Percentiles rank a stretch among this genome's conserved stretches.
These are phyloP conservation scores for Emericellopsis terricola DNA, from an alignment of 495 filamentous ascomycete genomes.

Conservation along the genomic window DNA sequence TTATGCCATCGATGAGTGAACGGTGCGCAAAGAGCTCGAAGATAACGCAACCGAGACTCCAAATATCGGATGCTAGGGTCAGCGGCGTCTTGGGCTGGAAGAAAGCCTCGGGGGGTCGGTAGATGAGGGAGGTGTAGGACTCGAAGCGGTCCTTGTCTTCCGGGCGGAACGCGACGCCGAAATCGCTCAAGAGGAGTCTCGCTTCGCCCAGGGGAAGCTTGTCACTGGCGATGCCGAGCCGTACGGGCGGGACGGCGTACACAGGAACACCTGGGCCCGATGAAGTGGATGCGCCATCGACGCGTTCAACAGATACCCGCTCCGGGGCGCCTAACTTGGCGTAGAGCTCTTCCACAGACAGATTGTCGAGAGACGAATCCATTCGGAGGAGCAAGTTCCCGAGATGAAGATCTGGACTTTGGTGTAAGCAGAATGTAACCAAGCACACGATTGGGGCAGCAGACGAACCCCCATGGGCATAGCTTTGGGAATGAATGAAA, in stretches of 20 bases:
- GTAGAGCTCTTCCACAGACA: slow-evolving; percentile 15
- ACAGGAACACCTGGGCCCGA: slow-evolving; percentile 8
- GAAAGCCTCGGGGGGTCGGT: neutral
- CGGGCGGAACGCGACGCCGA: slow-evolving; percentile 18
- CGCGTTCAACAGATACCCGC: slow-evolving; percentile 6
- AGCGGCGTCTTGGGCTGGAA: neutral
- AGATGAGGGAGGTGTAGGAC: slow-evolving; percentile 10
- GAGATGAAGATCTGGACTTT: slow-evolving; percentile 17
- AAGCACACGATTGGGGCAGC: too few species aligned
- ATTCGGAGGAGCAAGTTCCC: slow-evolving; percentile 19
- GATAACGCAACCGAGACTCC: neutral
- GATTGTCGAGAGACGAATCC: slow-evolving; percentile 12
- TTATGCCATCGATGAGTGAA: neutral
- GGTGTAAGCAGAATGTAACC: too few species aligned
- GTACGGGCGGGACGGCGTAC: slow-evolving; percentile 5
- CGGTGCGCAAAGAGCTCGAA: neutral
- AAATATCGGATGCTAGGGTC: neutral
- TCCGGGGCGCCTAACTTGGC: slow-evolving; percentile 12
- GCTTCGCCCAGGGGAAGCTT: slow-evolving; percentile 8
- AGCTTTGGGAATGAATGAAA: slow-evolving; percentile 17
- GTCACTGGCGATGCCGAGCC: slow-evolving; percentile 8
- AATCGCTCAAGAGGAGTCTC: slow-evolving; percentile 18
- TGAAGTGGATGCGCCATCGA: slow-evolving; percentile 7
- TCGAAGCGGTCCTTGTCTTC: slow-evolving; percentile 10
- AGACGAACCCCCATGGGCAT: slow-evolving; percentile 14